Conservation (phyloP, 129 eudicot species). For the Mikania micrantha region DNA sequence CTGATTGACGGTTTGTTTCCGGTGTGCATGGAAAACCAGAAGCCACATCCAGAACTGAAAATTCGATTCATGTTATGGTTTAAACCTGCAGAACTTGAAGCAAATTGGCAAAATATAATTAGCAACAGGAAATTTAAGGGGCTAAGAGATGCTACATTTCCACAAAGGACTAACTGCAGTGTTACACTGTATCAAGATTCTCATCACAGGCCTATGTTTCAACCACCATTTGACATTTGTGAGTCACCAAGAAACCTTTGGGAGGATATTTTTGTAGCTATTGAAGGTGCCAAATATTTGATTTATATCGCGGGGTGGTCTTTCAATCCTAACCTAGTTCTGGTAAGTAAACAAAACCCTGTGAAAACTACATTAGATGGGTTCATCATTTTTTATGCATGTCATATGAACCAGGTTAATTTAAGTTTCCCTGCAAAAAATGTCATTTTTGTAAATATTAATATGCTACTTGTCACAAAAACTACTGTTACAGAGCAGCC, state of each 20-base stretch:
- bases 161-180: slow-evolving; percentile 54
- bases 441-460: not conserved
- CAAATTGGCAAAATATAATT: slow-evolving; percentile 46
- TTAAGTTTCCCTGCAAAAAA: not conserved
- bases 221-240: slow-evolving; percentile 46
- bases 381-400: not conserved
- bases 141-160: slow-evolving; percentile 62
- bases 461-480: not conserved
- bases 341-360: slow-evolving; percentile 44
- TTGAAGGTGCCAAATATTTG: slow-evolving; percentile 83
- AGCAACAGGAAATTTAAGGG: slow-evolving; percentile 54
- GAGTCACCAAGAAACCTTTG: slow-evolving; percentile 60
- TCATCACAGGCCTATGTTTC: slow-evolving; percentile 59
- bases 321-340: slow-evolving; percentile 72
- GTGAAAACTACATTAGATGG: not conserved
- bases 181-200: slow-evolving; percentile 80
- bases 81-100: slow-evolving; percentile 69
- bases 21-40: slow-evolving; percentile 47
- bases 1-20: slow-evolving; percentile 77
- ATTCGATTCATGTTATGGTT: slow-evolving; percentile 73
- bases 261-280: slow-evolving; percentile 82
- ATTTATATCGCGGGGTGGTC: slow-evolving; percentile 97
- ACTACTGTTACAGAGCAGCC: not conserved
- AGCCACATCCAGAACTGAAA: slow-evolving; percentile 40
- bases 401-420: not conserved